These are phyloP conservation scores for Hypomyces rosellus DNA, from an alignment of 2,329 filamentous ascomycete species.

Conservation along the genomic window DNA sequence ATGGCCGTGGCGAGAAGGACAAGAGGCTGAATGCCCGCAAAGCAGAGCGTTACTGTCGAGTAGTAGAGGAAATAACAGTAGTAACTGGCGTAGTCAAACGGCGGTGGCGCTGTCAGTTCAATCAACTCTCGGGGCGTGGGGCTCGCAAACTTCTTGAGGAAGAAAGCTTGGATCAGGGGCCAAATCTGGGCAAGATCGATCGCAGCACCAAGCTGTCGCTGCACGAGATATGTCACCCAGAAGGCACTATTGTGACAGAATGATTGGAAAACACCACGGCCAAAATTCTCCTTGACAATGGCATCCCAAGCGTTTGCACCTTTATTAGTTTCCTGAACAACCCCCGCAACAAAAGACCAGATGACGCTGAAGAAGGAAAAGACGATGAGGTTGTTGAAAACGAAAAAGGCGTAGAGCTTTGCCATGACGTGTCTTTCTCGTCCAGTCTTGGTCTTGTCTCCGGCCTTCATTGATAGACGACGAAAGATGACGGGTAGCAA, in stretches of 20 bases:
- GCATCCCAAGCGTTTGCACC: constrained; percentile 62
- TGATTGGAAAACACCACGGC: constrained; percentile 59
- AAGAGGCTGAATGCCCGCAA: constrained; percentile 78
- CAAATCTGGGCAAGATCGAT: constrained; percentile 87
- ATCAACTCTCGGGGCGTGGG: constrained; percentile 90
- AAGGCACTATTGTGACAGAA: constrained; percentile 80
- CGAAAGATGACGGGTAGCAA: constrained; percentile 88
- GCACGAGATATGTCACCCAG: constrained; percentile 90
- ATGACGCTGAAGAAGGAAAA: constrained; percentile 87
- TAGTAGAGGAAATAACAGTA: constrained; percentile 99
- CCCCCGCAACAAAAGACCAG: constrained; percentile 64
- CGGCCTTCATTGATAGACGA: constrained; percentile 72
- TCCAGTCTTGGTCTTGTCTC: constrained; percentile 86
- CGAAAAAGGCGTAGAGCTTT: constrained; percentile 91
- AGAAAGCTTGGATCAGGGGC: constrained; percentile 76
- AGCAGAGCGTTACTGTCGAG: constrained; percentile 79
- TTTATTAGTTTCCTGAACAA: constrained; percentile 52
- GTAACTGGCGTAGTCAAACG: constrained; percentile 93
- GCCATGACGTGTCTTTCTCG: constrained; percentile 85
- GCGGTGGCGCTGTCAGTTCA: constrained; percentile 82
- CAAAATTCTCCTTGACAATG: constrained; percentile 58
- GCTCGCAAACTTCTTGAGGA: constrained; percentile 74
- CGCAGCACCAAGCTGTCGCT: constrained; percentile 89
- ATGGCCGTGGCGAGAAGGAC: constrained; percentile 79
- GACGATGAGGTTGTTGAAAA: constrained; percentile 93